Conservation (phyloP, 805 yeast genomes). For the Candida awuae region DNA sequence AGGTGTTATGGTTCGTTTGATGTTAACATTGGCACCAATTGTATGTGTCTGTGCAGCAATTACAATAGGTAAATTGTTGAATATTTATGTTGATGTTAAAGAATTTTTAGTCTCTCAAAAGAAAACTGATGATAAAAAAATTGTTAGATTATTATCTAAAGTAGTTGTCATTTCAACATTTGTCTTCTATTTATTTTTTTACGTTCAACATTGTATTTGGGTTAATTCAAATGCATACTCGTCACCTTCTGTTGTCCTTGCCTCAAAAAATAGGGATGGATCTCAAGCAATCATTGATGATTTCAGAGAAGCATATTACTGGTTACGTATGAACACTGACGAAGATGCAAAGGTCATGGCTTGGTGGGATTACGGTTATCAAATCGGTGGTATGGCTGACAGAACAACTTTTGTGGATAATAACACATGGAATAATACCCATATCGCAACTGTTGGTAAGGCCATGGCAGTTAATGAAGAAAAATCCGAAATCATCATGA, state of each 20-base stretch:
- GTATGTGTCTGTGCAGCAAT: conserved; percentile 91
- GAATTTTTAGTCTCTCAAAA: conserved; percentile 17
- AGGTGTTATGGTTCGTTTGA: conserved; percentile 97
- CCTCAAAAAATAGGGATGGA: conserved; percentile 81
- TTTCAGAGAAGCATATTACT: conserved; percentile 96
- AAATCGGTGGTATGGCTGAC: conserved; percentile 99
- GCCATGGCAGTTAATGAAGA: conserved; percentile 92
- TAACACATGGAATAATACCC: conserved; percentile 99
- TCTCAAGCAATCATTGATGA: conserved; percentile 82
- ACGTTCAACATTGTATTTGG: conserved; percentile 95
- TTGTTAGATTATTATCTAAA: conserved; percentile 39
- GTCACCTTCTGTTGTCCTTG: conserved; percentile 93
- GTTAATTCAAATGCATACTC: conserved; percentile 94
- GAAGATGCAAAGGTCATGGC: conserved; percentile 95
- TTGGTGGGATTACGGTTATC: conserved; percentile 99
- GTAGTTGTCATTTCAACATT: conserved; percentile 59
- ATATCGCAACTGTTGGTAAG: conserved; percentile 97
- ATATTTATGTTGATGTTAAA: conserved; percentile 63
- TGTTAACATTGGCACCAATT: conserved; percentile 94
- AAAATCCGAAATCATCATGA: conserved; percentile 78
- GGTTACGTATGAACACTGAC: conserved; percentile 96
- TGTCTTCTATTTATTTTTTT: conserved; percentile 63
- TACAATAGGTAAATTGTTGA: conserved; percentile 77
- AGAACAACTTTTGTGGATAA: conserved; percentile 96
- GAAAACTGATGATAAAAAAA: conserved; percentile 23